Conservation (phyloP, 2,329 filamentous ascomycete genomes). For the Hymenoscyphus albidus region DNA sequence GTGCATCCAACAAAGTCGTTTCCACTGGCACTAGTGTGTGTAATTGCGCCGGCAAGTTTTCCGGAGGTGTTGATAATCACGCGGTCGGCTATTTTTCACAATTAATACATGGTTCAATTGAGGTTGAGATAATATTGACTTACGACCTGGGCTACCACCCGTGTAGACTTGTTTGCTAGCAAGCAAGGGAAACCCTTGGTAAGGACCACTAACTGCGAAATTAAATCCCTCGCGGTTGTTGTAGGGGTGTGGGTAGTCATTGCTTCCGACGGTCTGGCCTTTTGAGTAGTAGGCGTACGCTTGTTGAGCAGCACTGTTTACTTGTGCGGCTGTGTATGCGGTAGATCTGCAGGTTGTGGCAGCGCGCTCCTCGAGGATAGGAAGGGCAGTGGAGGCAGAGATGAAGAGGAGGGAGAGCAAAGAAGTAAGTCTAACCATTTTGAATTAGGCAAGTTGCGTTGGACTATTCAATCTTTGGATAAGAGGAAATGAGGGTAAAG, state of each 20-base stretch:
- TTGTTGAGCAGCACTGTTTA: conserved; percentile 47
- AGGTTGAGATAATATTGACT: conserved; percentile 23
- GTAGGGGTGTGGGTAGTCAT: conserved; percentile 53
- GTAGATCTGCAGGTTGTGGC: conserved; percentile 50
- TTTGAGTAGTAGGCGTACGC: conserved; percentile 49
- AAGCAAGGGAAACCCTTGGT: conserved; percentile 61
- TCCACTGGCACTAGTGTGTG: conserved; percentile 65
- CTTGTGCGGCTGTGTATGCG: conserved; percentile 48
- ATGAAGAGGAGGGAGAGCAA: conserved; percentile 14
- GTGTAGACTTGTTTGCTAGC: conserved; percentile 46
- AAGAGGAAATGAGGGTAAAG: neutral
- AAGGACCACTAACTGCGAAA: conserved; percentile 54
- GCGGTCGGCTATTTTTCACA: conserved; percentile 50
- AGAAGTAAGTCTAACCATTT: conserved; percentile 3
- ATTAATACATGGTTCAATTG: neutral
- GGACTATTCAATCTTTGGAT: neutral
- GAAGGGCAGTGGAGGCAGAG: conserved; percentile 8
- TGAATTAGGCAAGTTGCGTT: neutral
- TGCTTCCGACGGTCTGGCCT: conserved; percentile 34
- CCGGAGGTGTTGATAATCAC: conserved; percentile 58
- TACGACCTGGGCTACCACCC: conserved; percentile 48
- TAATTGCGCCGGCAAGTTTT: conserved; percentile 60
- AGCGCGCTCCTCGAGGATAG: conserved; percentile 40
- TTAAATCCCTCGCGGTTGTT: conserved; percentile 61
- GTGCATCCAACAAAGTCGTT: conserved; percentile 65